Evolutionary conservation across 2,329 filamentous ascomycete genomes (phyloP).

Genomic region (Geosmithia morbida): DNA sequence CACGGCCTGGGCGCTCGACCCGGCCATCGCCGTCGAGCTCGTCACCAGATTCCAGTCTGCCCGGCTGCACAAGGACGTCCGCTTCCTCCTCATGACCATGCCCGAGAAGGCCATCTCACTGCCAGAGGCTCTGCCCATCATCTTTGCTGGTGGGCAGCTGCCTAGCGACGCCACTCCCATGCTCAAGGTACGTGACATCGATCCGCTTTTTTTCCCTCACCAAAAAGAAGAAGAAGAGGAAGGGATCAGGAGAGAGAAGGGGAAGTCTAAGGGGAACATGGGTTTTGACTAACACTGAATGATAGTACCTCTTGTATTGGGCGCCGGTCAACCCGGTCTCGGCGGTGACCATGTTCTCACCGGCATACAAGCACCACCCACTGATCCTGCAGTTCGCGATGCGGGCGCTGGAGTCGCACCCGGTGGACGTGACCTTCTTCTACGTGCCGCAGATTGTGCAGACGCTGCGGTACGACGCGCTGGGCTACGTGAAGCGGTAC

Average conservation of each 20-base stretch:
- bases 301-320: slow-evolving; percentile 82
- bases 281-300: neutral
- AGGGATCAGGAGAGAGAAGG: neutral
- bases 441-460: slow-evolving; percentile 98
- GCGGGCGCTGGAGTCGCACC: slow-evolving; percentile 83
- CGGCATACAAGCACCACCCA: slow-evolving; percentile 79
- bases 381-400: slow-evolving; percentile 95
- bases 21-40: slow-evolving; percentile 78
- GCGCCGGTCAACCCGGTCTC: slow-evolving; percentile 83
- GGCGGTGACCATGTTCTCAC: slow-evolving; percentile 84
- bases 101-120: slow-evolving; percentile 72
- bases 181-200: slow-evolving; percentile 57
- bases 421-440: slow-evolving; percentile 96
- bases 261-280: no score
- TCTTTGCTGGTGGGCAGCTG: slow-evolving; percentile 57
- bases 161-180: slow-evolving; percentile 66
- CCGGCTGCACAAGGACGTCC: slow-evolving; percentile 59
- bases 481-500: slow-evolving; percentile 92
- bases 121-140: slow-evolving; percentile 67
- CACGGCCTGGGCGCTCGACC: slow-evolving; percentile 76
- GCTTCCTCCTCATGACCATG: slow-evolving; percentile 66
- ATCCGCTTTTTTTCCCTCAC: neutral
- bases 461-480: slow-evolving; percentile 75
- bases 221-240: neutral
- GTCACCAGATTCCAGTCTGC: slow-evolving; percentile 63